These are phyloP conservation scores for Leishmania aethiopica DNA, from an alignment of 208 protist genomes.

Conservation along the genomic window DNA sequence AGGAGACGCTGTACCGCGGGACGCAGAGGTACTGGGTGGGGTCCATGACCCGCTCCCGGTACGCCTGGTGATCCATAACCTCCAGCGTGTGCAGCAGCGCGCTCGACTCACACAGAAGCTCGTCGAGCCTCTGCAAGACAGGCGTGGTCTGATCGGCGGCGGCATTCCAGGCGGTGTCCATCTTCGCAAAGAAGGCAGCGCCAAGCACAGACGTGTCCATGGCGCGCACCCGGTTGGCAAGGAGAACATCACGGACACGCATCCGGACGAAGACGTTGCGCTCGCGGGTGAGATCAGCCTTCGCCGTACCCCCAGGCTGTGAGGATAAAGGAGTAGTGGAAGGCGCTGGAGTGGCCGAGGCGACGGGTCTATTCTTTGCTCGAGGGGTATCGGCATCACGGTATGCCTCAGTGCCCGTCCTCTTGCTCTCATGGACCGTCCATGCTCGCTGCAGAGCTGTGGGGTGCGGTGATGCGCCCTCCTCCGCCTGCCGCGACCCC, in stretches of 20 bases:
- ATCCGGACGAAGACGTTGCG: slow-evolving; percentile 34
- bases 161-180: slow-evolving; percentile 15
- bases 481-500: slow-evolving; percentile 1
- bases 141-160: slow-evolving; percentile 15
- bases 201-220: slow-evolving; percentile 19
- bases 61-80: slow-evolving; percentile 39
- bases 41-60: slow-evolving; percentile 41
- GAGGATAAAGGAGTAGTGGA: neutral
- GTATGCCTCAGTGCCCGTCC: neutral
- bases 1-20: slow-evolving; percentile 45
- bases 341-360: neutral
- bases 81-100: slow-evolving; percentile 36
- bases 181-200: slow-evolving; percentile 23
- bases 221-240: slow-evolving; percentile 30
- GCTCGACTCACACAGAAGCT: slow-evolving; percentile 39
- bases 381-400: neutral
- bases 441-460: neutral
- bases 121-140: slow-evolving; percentile 33
- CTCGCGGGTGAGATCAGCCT: neutral
- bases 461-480: neutral
- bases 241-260: slow-evolving; percentile 45
- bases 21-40: slow-evolving; percentile 43
- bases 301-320: neutral
- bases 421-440: neutral
- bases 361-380: neutral